Evolutionary conservation across 202 grass and related monocot species (phyloP).

Genomic region (Elaeis oleifera): DNA sequence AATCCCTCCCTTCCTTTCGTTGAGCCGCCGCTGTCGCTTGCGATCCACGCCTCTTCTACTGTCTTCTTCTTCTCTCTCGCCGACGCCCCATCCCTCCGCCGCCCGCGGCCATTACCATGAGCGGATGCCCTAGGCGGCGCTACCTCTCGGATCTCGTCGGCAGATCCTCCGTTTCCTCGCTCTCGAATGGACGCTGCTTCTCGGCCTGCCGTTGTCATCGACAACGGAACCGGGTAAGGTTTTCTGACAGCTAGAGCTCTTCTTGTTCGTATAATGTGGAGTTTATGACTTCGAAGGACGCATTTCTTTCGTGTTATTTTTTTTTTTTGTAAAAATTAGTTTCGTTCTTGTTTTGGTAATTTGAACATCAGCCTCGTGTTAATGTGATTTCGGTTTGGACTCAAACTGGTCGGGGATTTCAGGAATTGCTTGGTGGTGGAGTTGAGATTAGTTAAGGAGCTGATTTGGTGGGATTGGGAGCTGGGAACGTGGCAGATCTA

Average conservation of each 20-base stretch:
- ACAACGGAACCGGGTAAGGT: constrained; percentile 91
- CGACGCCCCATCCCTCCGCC: background rate
- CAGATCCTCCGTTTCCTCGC: background rate
- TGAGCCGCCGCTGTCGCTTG: constrained; percentile 19
- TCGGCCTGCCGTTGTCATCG: constrained; percentile 93
- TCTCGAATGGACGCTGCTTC: constrained; percentile 62
- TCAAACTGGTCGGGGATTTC: too few relatives aligned
- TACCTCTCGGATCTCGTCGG: constrained; percentile 14
- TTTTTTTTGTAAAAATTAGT: too few relatives aligned
- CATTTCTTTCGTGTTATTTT: background rate
- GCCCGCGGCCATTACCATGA: constrained; percentile 23
- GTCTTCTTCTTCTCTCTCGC: background rate
- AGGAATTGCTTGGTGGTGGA: too few relatives aligned
- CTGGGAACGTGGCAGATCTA: too few relatives aligned
- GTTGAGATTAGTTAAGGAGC: too few relatives aligned
- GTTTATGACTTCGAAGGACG: background rate
- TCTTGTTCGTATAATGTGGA: background rate
- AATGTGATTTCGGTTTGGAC: too few relatives aligned
- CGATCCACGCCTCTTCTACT: constrained; percentile 13
- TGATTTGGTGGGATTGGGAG: too few relatives aligned
- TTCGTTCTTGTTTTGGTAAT: too few relatives aligned
- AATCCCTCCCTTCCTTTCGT: too few relatives aligned
- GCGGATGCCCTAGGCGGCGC: constrained; percentile 19
- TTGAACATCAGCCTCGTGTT: too few relatives aligned
- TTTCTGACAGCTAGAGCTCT: background rate